Evolutionary conservation across 306 rosid genomes (phyloP), one percentile per base, ranked within the genome.

Genomic region (Abrus pulchellus): DNA sequence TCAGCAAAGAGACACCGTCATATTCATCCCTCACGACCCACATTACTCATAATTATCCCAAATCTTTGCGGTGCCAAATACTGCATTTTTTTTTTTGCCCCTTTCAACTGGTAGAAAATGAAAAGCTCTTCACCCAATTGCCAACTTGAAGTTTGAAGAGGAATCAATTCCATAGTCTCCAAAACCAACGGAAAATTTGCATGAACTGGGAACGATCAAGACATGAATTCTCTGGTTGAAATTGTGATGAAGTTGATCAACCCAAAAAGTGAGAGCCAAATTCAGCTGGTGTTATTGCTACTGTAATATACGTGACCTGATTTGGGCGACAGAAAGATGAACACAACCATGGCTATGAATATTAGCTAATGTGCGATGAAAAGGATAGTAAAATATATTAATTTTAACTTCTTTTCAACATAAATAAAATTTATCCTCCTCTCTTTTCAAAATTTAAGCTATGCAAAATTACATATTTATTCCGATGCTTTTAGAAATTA

Each of bases 21-120:
- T 57, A 62, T 72, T 75, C 72, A 70, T 36, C 40, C 14, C 56
- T 45, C 71, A 47, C 30, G 0, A 45, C 14, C 52, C 74, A 52
- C 68, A 55, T 43, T 20, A 78, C 44, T 13, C 75, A 54, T 54
- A 33, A 62, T 56, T 53, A 30, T 52, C 9, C 68, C 40, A 11
- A 84, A 84, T 74, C 57, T 62, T 60, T 68, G 55, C 68, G 64
- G 72, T 83, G 29, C 32, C 55, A 71, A n/a, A 45, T 77, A 45
- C 45, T 81, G 70, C 48, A 32, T 20, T 7, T 50, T 75, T 59
- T 11, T 10, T 80, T 72, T 48, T 6, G 20, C 6, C 54, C n/a
- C 54, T 43, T 76, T 69, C 41, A 38, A 60, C 72, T 69, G 68
- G 4, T 61, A 20, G 1, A 30, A 33, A 36, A 33, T 43, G 13